These are phyloP conservation scores for Graphilbum ipis-grandicollis DNA, from an alignment of 2,329 filamentous ascomycete species.

Conservation along the genomic window DNA sequence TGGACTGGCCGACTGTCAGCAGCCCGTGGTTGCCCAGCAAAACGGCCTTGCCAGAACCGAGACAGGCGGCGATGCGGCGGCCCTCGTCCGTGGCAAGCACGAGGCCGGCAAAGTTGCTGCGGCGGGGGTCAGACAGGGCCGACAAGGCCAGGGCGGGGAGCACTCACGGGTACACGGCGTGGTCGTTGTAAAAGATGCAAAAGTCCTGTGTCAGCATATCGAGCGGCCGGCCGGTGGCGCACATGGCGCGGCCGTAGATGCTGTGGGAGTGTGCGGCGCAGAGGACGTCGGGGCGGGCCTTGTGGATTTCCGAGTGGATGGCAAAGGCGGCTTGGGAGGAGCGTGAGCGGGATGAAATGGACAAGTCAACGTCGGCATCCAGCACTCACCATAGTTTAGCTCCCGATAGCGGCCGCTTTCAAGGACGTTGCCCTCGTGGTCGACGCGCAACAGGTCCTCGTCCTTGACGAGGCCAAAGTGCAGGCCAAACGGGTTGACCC, in stretches of 20 bases:
- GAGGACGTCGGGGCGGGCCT: slow-evolving; percentile 33
- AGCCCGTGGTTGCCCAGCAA: slow-evolving; percentile 38
- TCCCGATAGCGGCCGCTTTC: slow-evolving; percentile 30
- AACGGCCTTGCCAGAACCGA: slow-evolving; percentile 31
- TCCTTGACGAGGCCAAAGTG: slow-evolving; percentile 44
- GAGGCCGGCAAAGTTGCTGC: slow-evolving; percentile 27
- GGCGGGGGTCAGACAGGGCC: not conserved
- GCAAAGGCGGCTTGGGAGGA: slow-evolving; percentile 9
- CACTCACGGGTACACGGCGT: slow-evolving; percentile 19
- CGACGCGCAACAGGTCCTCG: slow-evolving; percentile 46
- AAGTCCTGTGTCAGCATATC: slow-evolving; percentile 51
- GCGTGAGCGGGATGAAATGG: not conserved
- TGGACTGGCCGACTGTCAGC: slow-evolving; percentile 28
- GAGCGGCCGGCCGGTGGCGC: slow-evolving; percentile 39
- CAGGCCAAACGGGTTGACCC: slow-evolving; percentile 47
- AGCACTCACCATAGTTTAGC: slow-evolving; percentile 13
- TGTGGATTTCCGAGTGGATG: slow-evolving; percentile 28
- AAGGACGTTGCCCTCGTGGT: slow-evolving; percentile 40
- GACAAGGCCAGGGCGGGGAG: not conserved
- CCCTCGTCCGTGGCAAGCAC: slow-evolving; percentile 36
- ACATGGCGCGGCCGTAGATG: slow-evolving; percentile 39
- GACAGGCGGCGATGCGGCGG: slow-evolving; percentile 24
- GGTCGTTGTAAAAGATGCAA: slow-evolving; percentile 38
- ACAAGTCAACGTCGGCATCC: not conserved
- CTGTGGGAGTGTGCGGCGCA: slow-evolving; percentile 38